These are phyloP conservation scores for Scedosporium aurantiacum DNA, from an alignment of 2,329 filamentous ascomycete genomes.

Conservation along the genomic window DNA sequence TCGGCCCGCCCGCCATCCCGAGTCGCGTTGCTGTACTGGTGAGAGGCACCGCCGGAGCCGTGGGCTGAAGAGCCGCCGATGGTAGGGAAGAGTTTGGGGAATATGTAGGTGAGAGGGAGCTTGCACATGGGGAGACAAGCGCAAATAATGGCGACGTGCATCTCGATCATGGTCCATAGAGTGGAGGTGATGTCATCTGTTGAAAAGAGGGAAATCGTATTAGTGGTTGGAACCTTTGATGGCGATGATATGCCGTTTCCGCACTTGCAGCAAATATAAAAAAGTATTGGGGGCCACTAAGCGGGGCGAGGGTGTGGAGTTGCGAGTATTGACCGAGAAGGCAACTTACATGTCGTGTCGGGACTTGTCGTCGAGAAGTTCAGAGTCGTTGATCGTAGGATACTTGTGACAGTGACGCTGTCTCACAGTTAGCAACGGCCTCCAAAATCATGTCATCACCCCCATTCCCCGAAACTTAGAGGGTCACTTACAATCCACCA, in stretches of 20 bases:
- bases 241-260: no score
- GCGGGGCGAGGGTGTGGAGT: not conserved
- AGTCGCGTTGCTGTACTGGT: not conserved
- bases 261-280: no score
- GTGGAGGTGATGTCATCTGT: constrained; percentile 24
- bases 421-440: not conserved
- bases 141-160: constrained; percentile 28
- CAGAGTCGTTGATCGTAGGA: not conserved
- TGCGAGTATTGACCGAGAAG: not conserved
- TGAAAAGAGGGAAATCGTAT: constrained; percentile 1
- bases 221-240: no score
- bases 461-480: not conserved
- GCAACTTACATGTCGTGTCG: not conserved
- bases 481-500: constrained; percentile 28
- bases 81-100: constrained; percentile 21
- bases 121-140: constrained; percentile 29
- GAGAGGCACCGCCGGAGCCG: constrained; percentile 8
- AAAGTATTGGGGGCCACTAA: no score
- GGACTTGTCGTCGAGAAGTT: not conserved
- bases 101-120: constrained; percentile 23
- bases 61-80: constrained; percentile 9
- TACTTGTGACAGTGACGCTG: not conserved
- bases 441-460: not conserved
- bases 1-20: not conserved
- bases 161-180: constrained; percentile 27